Percentiles rank a stretch among this genome's conserved stretches.
Conservation (phyloP, 2,329 filamentous ascomycete genomes). For the Aspergillus sp. region DNA sequence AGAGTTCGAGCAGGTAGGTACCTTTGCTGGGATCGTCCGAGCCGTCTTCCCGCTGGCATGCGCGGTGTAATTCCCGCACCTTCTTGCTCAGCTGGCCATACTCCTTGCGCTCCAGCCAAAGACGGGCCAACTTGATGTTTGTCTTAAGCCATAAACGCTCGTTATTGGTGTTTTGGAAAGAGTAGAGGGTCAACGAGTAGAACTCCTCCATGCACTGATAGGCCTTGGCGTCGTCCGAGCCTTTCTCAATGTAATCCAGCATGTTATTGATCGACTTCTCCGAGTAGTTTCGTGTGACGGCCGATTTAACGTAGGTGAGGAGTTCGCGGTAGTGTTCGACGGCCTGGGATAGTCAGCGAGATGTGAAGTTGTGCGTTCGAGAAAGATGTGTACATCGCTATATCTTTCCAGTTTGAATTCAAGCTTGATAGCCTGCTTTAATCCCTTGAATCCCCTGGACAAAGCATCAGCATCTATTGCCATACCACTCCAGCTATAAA, state of each 20-base stretch:
- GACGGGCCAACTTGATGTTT: conserved; percentile 89
- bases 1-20: conserved; percentile 91
- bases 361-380: neutral
- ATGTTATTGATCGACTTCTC: conserved; percentile 99
- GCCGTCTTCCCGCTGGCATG: conserved; percentile 82
- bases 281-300: conserved; percentile 95
- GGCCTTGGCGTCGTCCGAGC: conserved; percentile 63
- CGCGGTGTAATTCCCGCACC: conserved; percentile 77
- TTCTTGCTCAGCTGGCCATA: conserved; percentile 75
- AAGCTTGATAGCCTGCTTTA: conserved; percentile 97
- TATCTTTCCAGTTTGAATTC: conserved; percentile 92
- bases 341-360: conserved; percentile 50
- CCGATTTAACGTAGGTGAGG: conserved; percentile 92
- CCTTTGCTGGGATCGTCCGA: conserved; percentile 82
- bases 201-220: conserved; percentile 86
- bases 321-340: conserved; percentile 90
- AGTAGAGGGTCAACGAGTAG: conserved; percentile 86
- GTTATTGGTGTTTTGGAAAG: conserved; percentile 96
- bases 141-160: conserved; percentile 97
- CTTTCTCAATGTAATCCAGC: conserved; percentile 95
- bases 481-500: neutral
- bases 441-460: conserved; percentile 76
- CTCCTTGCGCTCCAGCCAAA: conserved; percentile 86
- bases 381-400: conserved; percentile 56
- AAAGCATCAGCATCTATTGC: conserved; percentile 15